Evolutionary conservation across 768 basidiomycete species (phyloP), one percentile per base, ranked within the genome.

Genomic region (Amylocystis lapponica): DNA sequence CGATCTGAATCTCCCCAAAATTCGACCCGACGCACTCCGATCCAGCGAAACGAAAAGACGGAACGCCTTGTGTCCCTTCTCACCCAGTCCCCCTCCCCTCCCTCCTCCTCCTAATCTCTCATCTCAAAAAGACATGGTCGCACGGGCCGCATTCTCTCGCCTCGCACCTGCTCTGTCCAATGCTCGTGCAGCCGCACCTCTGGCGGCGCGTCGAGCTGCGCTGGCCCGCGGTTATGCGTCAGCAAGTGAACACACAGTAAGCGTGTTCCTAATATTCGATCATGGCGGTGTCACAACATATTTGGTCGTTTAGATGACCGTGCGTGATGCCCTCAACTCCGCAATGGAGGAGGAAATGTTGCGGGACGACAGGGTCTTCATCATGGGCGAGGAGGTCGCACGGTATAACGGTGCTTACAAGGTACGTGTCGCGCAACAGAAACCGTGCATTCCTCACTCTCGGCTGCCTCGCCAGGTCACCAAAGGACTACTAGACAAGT

Each of bases 281-380:
- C n/a, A n/a, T n/a, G n/a, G n/a, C n/a, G n/a, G n/a, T n/a, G n/a
- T n/a, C 21, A 21, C 14, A 32, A 21, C 13, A 19, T 49, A 39
- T 39, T 27, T 25, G 8, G 36, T 23, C 17, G 21, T 29, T 43
- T 52, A 93, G 91, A 91, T 95, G 94, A 98, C 93, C 43, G 95
- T 96, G 49, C 90, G 96, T 60, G 96, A 99, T 43, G 96, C 96
- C 33, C 83, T 99, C 51, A 98, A 97, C 68, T 69, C 83, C 43
- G 96, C 96, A 22, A 93, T 99, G 89, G 96, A 97, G 71, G 96
- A 99, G 70, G 96, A 99, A 71, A 98, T 99, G 96, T 64, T 83
- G 56, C 83, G 91, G 34, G 96, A 99, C 66, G 88, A 94, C 63
- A 84, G 72, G 27, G 96, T 99, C 31, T 99, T 95, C 67, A 69